Conservation (phyloP, 129 eudicot genomes). For the Helianthus annuus region DNA sequence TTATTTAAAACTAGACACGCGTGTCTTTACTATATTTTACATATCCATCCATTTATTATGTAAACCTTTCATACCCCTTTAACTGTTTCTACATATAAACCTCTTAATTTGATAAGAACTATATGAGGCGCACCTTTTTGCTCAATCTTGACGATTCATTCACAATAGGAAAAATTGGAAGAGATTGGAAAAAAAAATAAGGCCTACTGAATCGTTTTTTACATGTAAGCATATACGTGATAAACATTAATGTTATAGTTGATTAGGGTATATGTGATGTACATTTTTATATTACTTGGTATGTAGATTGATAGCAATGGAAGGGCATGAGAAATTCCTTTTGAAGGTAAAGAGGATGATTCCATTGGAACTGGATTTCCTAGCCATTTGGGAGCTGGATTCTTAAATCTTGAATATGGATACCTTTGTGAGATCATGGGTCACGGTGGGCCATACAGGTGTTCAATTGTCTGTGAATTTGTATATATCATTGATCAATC, state of each 20-base stretch:
- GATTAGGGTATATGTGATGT: neutral
- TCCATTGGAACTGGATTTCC: conserved; percentile 33
- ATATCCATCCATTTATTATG: no score
- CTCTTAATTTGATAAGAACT: no score
- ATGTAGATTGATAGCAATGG: conserved; percentile 82
- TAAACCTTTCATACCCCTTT: no score
- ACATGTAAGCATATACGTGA: conserved; percentile 43
- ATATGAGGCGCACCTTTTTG: conserved; percentile 11
- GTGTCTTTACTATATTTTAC: no score
- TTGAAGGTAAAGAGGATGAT: conserved; percentile 41
- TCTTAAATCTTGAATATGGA: conserved; percentile 92
- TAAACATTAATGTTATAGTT: neutral
- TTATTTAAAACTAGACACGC: no score
- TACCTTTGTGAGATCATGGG: conserved; percentile 97
- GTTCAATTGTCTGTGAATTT: conserved; percentile 52
- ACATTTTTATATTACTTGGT: conserved; percentile 14
- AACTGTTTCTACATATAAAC: no score
- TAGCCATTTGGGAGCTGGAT: conserved; percentile 80
- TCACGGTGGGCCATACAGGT: conserved; percentile 48
- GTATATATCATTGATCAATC: no score
- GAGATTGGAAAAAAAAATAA: conserved; percentile 67
- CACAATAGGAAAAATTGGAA: conserved; percentile 57
- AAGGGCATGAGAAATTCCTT: conserved; percentile 68
- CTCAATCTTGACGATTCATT: conserved; percentile 77
- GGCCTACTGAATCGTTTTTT: conserved; percentile 91